phyloP scores from a whole-genome alignment of 495 filamentous ascomycete genomes.

The Chaetomium fimeti region DNA sequence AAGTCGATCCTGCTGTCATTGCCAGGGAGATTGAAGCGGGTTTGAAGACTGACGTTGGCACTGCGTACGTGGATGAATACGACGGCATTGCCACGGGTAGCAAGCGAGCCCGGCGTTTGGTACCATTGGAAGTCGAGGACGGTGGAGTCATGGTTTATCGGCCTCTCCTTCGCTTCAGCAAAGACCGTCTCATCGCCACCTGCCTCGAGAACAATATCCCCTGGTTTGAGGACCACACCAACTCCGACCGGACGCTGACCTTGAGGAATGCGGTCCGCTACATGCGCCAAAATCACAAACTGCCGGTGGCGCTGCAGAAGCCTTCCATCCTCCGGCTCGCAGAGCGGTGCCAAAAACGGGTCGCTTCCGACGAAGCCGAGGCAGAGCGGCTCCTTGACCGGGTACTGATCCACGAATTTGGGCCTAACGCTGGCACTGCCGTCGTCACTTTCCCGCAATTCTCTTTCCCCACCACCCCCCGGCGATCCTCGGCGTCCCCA shows the following conservation, averaged over 20 bases:
- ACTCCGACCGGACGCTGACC: conserved; percentile 73
- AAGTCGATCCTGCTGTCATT: conserved; percentile 25
- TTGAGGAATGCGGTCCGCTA: conserved; percentile 75
- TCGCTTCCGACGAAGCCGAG: conserved; percentile 37
- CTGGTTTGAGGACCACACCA: conserved; percentile 88
- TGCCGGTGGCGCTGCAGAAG: conserved; percentile 70
- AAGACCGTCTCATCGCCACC: conserved; percentile 68
- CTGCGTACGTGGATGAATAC: conserved; percentile 28
- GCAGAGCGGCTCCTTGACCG: conserved; percentile 35
- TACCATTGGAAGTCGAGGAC: conserved; percentile 51
- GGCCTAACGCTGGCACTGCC: conserved; percentile 42
- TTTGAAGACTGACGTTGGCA: conserved; percentile 7
- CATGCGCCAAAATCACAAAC: conserved; percentile 53
- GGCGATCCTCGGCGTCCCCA: conserved; percentile 19
- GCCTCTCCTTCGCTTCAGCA: conserved; percentile 72
- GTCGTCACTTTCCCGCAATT: conserved; percentile 43
- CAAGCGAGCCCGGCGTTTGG: conserved; percentile 15
- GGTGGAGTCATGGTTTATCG: conserved; percentile 71
- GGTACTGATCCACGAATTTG: conserved; percentile 41
- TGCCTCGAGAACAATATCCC: conserved; percentile 61
- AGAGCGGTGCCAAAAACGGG: conserved; percentile 36
- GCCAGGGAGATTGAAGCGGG: conserved; percentile 18
- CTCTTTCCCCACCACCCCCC: conserved; percentile 16
- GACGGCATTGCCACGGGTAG: conserved; percentile 26
- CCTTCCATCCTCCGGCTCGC: conserved; percentile 60